These are phyloP conservation scores for Mycena vulgaris DNA, from an alignment of 768 basidiomycete genomes.

Conservation along the genomic window DNA sequence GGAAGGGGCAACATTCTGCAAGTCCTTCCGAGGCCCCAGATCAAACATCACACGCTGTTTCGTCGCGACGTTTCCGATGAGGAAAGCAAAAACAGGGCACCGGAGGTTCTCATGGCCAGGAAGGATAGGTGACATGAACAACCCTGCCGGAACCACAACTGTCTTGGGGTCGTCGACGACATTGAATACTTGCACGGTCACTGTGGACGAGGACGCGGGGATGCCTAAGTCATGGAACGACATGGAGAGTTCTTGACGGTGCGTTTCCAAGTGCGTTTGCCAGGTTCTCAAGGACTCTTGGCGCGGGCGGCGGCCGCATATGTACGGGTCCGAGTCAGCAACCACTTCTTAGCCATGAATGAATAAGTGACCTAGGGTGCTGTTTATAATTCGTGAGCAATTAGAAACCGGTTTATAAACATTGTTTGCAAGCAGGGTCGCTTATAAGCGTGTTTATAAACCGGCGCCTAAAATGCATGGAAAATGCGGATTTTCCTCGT, in stretches of 20 bases:
- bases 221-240: conserved; percentile 28
- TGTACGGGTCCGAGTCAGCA: too few relatives aligned
- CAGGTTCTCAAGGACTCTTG: too few relatives aligned
- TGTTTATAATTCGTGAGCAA: too few relatives aligned
- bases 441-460: too few relatives aligned
- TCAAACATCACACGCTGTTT: conserved; percentile 40
- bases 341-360: too few relatives aligned
- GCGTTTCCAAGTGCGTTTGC: neutral
- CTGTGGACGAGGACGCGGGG: conserved; percentile 32
- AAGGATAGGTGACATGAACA: conserved; percentile 23
- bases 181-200: conserved; percentile 32
- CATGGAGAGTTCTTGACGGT: neutral
- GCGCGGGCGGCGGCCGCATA: too few relatives aligned
- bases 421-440: too few relatives aligned
- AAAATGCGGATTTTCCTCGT: too few relatives aligned
- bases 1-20: conserved; percentile 31
- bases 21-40: conserved; percentile 38
- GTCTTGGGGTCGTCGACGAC: conserved; percentile 11
- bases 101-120: conserved; percentile 28
- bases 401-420: too few relatives aligned
- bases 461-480: too few relatives aligned
- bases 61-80: conserved; percentile 36
- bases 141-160: conserved; percentile 2
- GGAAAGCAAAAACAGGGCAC: conserved; percentile 28
- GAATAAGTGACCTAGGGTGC: too few relatives aligned